Percentiles rank a stretch among this genome's conserved stretches.
These are phyloP conservation scores for Saccharomycopsis schoenii DNA, from an alignment of 805 yeast genomes.

Conservation along the genomic window DNA sequence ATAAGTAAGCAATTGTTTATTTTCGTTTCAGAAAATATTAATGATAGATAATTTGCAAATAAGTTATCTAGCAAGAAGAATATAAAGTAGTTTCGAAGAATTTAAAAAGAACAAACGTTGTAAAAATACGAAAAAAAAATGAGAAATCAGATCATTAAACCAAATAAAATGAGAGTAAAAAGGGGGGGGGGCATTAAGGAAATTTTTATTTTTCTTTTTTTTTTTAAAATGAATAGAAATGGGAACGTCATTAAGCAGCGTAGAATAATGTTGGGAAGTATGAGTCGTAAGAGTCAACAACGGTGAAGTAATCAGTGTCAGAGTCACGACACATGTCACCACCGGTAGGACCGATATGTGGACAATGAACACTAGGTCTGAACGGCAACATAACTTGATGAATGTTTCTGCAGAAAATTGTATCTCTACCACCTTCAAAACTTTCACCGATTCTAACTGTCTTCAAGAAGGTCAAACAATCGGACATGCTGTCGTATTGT, in stretches of 20 bases:
- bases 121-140: not conserved
- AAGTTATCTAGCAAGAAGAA: not conserved
- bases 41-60: not conserved
- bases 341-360: conserved; percentile 22
- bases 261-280: conserved; percentile 11
- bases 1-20: too few species aligned
- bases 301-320: conserved; percentile 16
- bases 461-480: conserved; percentile 15
- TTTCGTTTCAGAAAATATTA: too few species aligned
- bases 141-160: not conserved
- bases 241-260: not conserved
- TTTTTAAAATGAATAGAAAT: not conserved
- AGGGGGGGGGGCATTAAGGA: not conserved
- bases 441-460: conserved; percentile 20
- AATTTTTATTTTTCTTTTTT: too few species aligned
- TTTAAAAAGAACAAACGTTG: not conserved
- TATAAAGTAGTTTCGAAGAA: not conserved
- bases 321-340: conserved; percentile 23
- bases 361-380: conserved; percentile 22
- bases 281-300: conserved; percentile 3
- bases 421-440: conserved; percentile 23
- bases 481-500: conserved; percentile 19
- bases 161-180: not conserved
- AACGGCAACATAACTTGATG: conserved; percentile 22
- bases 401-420: conserved; percentile 22